Base-by-base conservation (phyloP, 352 stramenopile genomes). In the Pilasporangium apinafurcum region DNA sequence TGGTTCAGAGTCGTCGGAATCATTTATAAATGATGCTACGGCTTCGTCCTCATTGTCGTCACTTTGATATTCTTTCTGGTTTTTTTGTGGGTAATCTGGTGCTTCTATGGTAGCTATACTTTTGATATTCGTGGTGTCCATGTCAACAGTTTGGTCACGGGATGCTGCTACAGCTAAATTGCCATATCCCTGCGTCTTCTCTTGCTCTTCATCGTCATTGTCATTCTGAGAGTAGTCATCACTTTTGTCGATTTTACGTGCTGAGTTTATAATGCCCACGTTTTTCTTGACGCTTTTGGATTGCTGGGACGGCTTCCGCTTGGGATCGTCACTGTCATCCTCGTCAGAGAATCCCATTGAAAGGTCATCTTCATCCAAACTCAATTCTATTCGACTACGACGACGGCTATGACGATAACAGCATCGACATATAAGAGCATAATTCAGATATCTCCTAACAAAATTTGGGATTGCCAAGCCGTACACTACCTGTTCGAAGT, bases 301-400 rank as follows among this genome's bases (percentile, higher is more conserved):
- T 20, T 44, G 25, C 13, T 38, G 17, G 14, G 20, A 16, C 16
- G 40, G n/a, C n/a, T n/a, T n/a, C n/a, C n/a, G n/a, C n/a, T n/a
- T n/a, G n/a, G n/a, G n/a, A n/a, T n/a, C n/a, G n/a, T n/a, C n/a
- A n/a, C n/a, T n/a, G 2, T 37, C 27, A 10, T 58, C 39, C 8
- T 64, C 59, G 1, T 30, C 41, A 2, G 59, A 68, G 25, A 59
- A 74, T 37, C 76, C 56, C 16, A 73, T 39, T 25, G 60, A 71
- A 21, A 74, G 56, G 2, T 74, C 59, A 13, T 83, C 66, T 21
- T 84, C 69, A 30, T 86, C 74, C 16, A 70, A 30, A 22, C 70
- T 80, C 50, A 83, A 48, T 48, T 81, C 60, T 14, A 83, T 13
- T 8, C 53, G 57, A 27, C 56, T 53, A 18, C 49, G 48, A 9